phyloP scores from a whole-genome alignment of 2,329 filamentous ascomycete species.

The Talaromyces albobiverticillius region DNA sequence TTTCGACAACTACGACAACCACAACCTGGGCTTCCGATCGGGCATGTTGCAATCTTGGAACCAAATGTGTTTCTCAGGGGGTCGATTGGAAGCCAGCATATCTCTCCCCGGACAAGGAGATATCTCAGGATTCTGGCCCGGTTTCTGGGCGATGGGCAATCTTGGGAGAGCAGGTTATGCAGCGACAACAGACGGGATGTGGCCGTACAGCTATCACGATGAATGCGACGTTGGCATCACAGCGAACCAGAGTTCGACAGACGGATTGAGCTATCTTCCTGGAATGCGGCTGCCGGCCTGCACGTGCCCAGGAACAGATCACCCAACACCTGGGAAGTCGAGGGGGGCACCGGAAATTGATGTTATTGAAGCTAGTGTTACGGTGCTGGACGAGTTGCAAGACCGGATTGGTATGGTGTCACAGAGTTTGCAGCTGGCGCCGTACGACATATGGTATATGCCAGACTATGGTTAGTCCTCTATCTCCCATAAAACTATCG shows the following conservation, averaged over 20 bases:
- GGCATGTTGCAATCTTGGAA: slow-evolving; percentile 77
- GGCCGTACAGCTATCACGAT: slow-evolving; percentile 71
- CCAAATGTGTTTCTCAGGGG: slow-evolving; percentile 69
- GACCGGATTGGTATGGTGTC: slow-evolving; percentile 61
- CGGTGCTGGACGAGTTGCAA: slow-evolving; percentile 46
- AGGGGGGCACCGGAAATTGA: slow-evolving; percentile 70
- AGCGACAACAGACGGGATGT: slow-evolving; percentile 68
- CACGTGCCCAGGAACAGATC: slow-evolving; percentile 62
- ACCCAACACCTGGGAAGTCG: slow-evolving; percentile 63
- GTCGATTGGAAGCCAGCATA: slow-evolving; percentile 66
- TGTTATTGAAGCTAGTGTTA: slow-evolving; percentile 66
- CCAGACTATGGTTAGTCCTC: slow-evolving; percentile 52
- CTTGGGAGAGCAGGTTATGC: slow-evolving; percentile 67
- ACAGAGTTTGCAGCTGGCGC: slow-evolving; percentile 65
- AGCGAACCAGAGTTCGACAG: slow-evolving; percentile 65
- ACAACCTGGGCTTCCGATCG: slow-evolving; percentile 64
- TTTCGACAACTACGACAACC: slow-evolving; percentile 64
- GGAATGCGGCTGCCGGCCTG: slow-evolving; percentile 70
- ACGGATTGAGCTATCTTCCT: slow-evolving; percentile 65
- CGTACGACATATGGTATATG: slow-evolving; percentile 69
- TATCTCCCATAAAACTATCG: too few species aligned
- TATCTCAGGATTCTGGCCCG: slow-evolving; percentile 69
- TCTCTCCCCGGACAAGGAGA: slow-evolving; percentile 67
- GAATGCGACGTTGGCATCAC: slow-evolving; percentile 69
- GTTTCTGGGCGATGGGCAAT: slow-evolving; percentile 75